phyloP scores from a whole-genome alignment of 1,284 basidiomycete genomes.

The Vanrija sp. region DNA sequence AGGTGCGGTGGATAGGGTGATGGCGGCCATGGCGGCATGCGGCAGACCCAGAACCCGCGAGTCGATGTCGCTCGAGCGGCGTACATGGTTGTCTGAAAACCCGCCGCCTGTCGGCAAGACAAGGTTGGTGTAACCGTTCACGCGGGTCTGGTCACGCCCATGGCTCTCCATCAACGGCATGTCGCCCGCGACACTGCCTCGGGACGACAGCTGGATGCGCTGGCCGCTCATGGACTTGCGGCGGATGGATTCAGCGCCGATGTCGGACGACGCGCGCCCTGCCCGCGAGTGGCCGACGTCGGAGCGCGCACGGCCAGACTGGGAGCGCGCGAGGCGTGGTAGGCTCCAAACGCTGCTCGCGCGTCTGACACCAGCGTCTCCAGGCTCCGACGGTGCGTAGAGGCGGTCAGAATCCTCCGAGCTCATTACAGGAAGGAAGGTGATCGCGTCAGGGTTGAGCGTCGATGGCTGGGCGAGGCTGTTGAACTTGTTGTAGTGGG shows the following conservation, averaged over 20 bases:
- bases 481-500: not conserved
- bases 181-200: not conserved
- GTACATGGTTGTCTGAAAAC: slow-evolving; percentile 46
- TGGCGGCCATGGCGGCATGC: slow-evolving; percentile 77
- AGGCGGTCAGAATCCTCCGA: slow-evolving; percentile 27
- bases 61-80: slow-evolving; percentile 53
- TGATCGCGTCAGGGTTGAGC: slow-evolving; percentile 42
- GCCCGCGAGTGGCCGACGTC: not conserved
- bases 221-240: not conserved
- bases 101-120: slow-evolving; percentile 61
- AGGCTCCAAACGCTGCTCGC: slow-evolving; percentile 1
- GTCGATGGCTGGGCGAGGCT: slow-evolving; percentile 38
- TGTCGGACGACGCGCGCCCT: slow-evolving; percentile 1
- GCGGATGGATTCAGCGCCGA: not conserved
- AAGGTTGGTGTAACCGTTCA: slow-evolving; percentile 51
- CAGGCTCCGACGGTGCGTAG: slow-evolving; percentile 5
- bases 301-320: no score
- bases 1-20: slow-evolving; percentile 53
- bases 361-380: slow-evolving; percentile 5
- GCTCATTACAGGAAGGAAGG: slow-evolving; percentile 45
- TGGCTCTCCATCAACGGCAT: slow-evolving; percentile 32
- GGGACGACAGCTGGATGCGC: no score
- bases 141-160: slow-evolving; percentile 28
- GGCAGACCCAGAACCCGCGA: slow-evolving; percentile 69
- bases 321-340: no score